A percentile compares a stretch with the other conserved stretches of the same genome.
phyloP scores from a whole-genome alignment of 805 yeast genomes.

The Phaffomyces antillensis region DNA sequence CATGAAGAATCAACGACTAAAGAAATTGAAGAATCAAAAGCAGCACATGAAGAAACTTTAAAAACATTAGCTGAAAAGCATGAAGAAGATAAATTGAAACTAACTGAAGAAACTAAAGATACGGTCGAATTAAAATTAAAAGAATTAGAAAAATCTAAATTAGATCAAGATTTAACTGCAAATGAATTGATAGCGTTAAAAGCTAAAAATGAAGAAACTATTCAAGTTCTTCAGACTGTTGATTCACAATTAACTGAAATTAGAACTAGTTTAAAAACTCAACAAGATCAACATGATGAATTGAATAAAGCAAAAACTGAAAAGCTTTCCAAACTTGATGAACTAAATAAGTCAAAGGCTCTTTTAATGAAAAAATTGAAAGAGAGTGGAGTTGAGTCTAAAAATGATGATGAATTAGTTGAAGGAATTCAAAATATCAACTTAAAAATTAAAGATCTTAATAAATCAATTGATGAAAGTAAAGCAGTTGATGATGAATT shows the following conservation, averaged over 20 bases:
- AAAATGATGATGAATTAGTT: conserved; percentile 3
- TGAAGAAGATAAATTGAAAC: conserved; percentile 15
- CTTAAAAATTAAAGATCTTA: conserved; percentile 1
- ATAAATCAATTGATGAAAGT: conserved; percentile 1
- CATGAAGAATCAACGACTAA: conserved; percentile 10
- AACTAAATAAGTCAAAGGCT: conserved; percentile 16
- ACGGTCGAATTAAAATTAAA: conserved; percentile 13
- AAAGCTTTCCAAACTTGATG: conserved; percentile 13
- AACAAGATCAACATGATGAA: conserved; percentile 15
- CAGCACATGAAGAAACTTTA: conserved; percentile 11
- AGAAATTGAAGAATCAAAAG: conserved; percentile 13
- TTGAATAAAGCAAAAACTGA: conserved; percentile 9
- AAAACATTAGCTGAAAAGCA: conserved; percentile 19
- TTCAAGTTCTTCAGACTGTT: conserved; percentile 14
- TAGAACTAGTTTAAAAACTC: conserved; percentile 12
- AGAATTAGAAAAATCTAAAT: conserved; percentile 18
- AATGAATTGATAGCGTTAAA: conserved; percentile 20
- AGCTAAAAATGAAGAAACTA: conserved; percentile 18
- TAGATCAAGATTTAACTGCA: conserved; percentile 14
- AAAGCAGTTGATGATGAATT: conserved; percentile 3
- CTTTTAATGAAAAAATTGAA: conserved; percentile 7
- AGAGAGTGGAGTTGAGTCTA: neutral
- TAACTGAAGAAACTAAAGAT: conserved; percentile 18
- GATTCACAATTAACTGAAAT: conserved; percentile 13
- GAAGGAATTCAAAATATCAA: conserved; percentile 5